Evolutionary conservation across 2,329 filamentous ascomycete species (phyloP), one percentile per base, ranked within the genome.

Genomic region (Raffaelea ambrosiae): DNA sequence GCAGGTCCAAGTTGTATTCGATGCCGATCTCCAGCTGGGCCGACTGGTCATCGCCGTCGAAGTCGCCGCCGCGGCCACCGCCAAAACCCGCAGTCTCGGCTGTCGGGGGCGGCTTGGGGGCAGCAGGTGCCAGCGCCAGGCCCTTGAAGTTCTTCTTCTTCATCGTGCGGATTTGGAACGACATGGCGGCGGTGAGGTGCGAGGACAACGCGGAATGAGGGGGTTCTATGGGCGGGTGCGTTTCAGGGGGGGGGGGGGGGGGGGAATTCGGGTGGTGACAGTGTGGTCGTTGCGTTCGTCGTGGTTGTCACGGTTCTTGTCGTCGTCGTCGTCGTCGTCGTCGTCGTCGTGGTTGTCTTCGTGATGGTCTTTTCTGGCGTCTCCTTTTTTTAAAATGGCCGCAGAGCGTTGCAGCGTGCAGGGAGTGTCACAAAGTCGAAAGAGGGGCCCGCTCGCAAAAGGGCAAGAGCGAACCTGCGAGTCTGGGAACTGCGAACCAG

Each of bases 141-240:
- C 54, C 91, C 72, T 97, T 97, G 67, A 95, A 86, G 66, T 98
- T 98, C 80, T 97, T 96, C 76, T 91, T 85, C 83, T 96, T 97
- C 83, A 98, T 86, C 53, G 93, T 94, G 68, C 79, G 79, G 68
- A 77, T 77, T 54, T 77, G 77, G 57, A 83, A 82, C 31, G 69
- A 61, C 60, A 83, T 79, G 58, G 76, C 74, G 81, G 84, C 84
- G 63, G 55, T 19, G 45, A 16, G 8, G 26, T 29, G 26, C 13
- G 26, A 7, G 26, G n/a, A n/a, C n/a, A n/a, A n/a, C n/a, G n/a
- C n/a, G n/a, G n/a, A n/a, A n/a, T n/a, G n/a, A n/a, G n/a, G n/a
- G n/a, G n/a, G n/a, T n/a, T n/a, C n/a, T n/a, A n/a, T n/a, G n/a
- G n/a, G n/a, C n/a, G n/a, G n/a, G n/a, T n/a, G n/a, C n/a, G n/a